Percentiles rank a stretch among this genome's conserved stretches.
These are phyloP conservation scores for Nephelium lappaceum DNA, from an alignment of 345 rosid genomes.

Conservation along the genomic window DNA sequence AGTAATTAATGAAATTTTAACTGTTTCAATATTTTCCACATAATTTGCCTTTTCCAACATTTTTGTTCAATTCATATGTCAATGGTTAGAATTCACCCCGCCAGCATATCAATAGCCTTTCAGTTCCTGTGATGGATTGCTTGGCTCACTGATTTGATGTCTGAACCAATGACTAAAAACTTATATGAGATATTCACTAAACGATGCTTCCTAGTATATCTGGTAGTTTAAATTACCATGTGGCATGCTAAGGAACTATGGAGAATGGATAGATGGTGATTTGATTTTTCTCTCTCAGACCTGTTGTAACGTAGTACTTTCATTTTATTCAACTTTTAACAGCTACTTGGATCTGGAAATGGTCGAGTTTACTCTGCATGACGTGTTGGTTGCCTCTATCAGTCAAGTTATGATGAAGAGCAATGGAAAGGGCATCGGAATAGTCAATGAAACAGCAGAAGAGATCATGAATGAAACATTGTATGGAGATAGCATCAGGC, in stretches of 20 bases:
- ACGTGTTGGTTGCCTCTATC: constrained; percentile 58
- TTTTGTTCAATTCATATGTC: not conserved
- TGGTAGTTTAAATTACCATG: not conserved
- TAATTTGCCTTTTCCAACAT: not conserved
- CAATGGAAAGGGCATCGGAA: constrained; percentile 55
- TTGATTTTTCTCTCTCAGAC: constrained; percentile 1
- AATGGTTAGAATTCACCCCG: not conserved
- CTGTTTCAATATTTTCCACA: not conserved
- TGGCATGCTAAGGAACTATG: not conserved
- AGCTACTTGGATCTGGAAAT: constrained; percentile 86
- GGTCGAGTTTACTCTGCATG: constrained; percentile 63
- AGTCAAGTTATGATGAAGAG: constrained; percentile 78
- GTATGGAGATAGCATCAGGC: constrained; percentile 83
- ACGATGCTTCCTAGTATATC: not conserved
- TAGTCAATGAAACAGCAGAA: constrained; percentile 56
- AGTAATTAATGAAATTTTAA: not conserved
- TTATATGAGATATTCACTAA: not conserved
- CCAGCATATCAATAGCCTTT: not conserved
- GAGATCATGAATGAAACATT: constrained; percentile 55
- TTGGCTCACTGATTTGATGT: not conserved
- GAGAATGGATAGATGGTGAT: not conserved
- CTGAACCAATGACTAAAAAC: not conserved
- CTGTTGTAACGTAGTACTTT: not conserved
- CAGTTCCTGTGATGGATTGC: not conserved
- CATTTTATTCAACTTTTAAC: constrained; percentile 20